Base-by-base conservation (phyloP, 192 early-diverging fungal genomes). In the Coemansia sp. region DNA sequence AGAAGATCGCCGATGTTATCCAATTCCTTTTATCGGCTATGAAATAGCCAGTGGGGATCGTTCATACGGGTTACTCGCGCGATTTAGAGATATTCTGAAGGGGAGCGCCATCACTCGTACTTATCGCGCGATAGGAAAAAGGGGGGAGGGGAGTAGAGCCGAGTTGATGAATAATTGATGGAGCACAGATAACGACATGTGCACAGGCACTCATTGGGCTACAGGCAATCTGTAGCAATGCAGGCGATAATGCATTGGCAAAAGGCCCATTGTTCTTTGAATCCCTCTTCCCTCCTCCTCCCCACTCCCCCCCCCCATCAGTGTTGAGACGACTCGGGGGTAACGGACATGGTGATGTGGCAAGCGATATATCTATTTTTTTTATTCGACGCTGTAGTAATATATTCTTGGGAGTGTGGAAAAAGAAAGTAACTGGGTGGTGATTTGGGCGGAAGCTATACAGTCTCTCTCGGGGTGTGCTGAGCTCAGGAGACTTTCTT, bases 191-290 rank as follows among this genome's bases (percentile, higher is more conserved):
- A 59, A 36, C 34, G 34, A 16, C 33, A 59, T 34, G 56, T 34
- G 56, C 3, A 4, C 24, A 27, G 17, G 2, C 51, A 54, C 31
- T 31, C 51, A 54, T 54, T 59, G 56, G 31, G 34, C 53, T 29
- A 34, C 31, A 59, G 51, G 35, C 33, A 10, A 17, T 56, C 31
- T 56, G 35, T 36, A 33, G 34, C 7, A 34, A 59, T 37, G 51
- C 51, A 54, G 57, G 57, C 57, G 35, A 59, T 59, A 59, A 37
- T 59, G 35, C 34, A 59, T 19, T 19, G 57, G 35, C 19, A 36
- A 19, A 6, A 33, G 57, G 17, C 0, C 24, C 34, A 59, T 59
- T 59, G 57, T 59, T 27, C 51, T 29, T 3, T 17, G 27, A 53
- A 31, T 53, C n/a, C 45, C 40, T 3, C 9, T 11, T 54, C 11